Percentiles rank a stretch among this genome's conserved stretches.
Conservation (phyloP, 345 rosid species). For the Moricandia moricandioides region DNA sequence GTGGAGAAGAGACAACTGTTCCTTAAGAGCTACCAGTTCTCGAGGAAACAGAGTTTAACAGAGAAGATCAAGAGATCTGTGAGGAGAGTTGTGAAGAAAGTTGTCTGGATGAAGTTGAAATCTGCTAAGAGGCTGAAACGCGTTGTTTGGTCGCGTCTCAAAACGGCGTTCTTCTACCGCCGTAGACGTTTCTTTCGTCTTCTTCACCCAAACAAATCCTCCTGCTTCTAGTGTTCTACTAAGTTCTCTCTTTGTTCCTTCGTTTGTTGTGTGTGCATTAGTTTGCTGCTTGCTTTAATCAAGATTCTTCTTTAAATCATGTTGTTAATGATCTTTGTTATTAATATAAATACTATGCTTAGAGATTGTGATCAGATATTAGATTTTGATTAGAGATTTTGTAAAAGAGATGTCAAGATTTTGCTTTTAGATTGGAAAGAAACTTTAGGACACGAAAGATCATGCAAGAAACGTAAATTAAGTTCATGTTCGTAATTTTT, state of each 20-base stretch:
- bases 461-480: constrained; percentile 28
- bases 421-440: background rate
- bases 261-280: background rate
- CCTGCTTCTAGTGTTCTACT: constrained; percentile 26
- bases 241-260: background rate
- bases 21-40: constrained; percentile 74
- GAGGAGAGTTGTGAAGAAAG: constrained; percentile 49
- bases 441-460: constrained; percentile 10
- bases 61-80: constrained; percentile 56
- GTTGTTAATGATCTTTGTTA: constrained; percentile 6
- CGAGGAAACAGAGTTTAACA: constrained; percentile 50
- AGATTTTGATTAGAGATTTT: background rate
- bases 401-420: background rate
- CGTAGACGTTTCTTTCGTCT: constrained; percentile 53
- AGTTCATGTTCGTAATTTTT: background rate
- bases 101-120: constrained; percentile 46
- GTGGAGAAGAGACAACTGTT: constrained; percentile 85
- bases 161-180: constrained; percentile 44
- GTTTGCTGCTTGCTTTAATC: constrained; percentile 5
- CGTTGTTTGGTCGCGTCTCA: constrained; percentile 56
- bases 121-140: constrained; percentile 45
- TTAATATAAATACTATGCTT: background rate
- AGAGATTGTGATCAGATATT: background rate
- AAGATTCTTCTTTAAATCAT: constrained; percentile 14
- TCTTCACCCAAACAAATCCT: constrained; percentile 36